Evolutionary conservation across 495 filamentous ascomycete species (phyloP), one percentile per base, ranked within the genome.

Genomic region (Usnea hakonensis): DNA sequence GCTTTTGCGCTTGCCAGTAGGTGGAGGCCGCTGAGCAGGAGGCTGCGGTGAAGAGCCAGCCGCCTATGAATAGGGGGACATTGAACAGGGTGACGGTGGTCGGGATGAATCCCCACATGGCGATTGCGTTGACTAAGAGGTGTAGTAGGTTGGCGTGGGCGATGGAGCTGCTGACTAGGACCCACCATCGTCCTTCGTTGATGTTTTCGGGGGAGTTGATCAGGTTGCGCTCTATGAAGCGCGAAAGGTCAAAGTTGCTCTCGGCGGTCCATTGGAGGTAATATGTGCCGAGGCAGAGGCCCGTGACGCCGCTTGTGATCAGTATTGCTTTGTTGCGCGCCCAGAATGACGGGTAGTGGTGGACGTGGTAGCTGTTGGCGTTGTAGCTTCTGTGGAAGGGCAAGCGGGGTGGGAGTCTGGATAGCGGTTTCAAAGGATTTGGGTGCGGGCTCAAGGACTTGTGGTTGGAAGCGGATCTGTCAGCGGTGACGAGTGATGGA

Each of bases 171-270:
- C 52, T 67, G 52, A 64, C 0, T 19, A 67, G 0, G n/a, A 58
- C 60, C 57, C 58, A 64, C 57, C 59, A 67, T 10, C 58, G 52
- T 17, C 62, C 57, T 28, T 40, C 53, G n/a, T 41, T 30, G 19
- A 58, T 11, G 40, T 64, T 64, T 11, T 61, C 16, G 0, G 28
- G 9, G 8, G 38, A 60, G 38, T 33, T 48, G 36, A 67, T 11
- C n/a, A 64, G 41, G 48, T 67, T 53, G 16, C 33, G 28, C 28
- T n/a, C 10, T 40, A 64, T 46, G 23, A 61, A 37, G 35, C 19
- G 5, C 4, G 23, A 33, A 7, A 33, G 57, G 5, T 30, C n/a
- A 21, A 0, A 5, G 3, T 63, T 17, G 5, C 38, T 19, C n/a
- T 19, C n/a, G 11, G 62, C 61, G 46, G 43, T 57, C 13, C 36